These are phyloP conservation scores for Exophiala oligosperma DNA, from an alignment of 2,329 filamentous ascomycete genomes.

Conservation along the genomic window DNA sequence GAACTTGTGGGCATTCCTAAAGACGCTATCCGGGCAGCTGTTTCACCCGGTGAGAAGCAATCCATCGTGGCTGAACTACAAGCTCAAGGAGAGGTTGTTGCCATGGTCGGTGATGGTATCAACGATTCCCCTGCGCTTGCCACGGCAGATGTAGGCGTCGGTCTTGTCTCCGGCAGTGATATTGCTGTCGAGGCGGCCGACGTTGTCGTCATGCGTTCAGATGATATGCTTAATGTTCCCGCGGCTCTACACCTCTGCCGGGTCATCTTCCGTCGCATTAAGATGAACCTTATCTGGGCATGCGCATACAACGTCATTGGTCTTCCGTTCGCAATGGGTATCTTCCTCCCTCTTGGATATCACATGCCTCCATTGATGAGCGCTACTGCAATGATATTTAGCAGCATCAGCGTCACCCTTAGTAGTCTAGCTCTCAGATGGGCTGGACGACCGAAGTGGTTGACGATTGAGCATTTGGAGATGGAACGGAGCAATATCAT, in stretches of 20 bases:
- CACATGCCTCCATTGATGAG: slow-evolving; percentile 87
- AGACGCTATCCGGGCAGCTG: slow-evolving; percentile 78
- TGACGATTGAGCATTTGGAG: slow-evolving; percentile 70
- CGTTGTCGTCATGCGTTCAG: slow-evolving; percentile 90
- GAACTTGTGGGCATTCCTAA: slow-evolving; percentile 75
- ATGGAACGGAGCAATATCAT: slow-evolving; percentile 47
- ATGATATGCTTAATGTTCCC: slow-evolving; percentile 90
- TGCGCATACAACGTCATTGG: slow-evolving; percentile 91
- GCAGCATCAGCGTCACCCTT: slow-evolving; percentile 84
- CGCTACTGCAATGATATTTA: slow-evolving; percentile 89
- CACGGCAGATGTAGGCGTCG: slow-evolving; percentile 89
- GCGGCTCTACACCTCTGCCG: slow-evolving; percentile 78
- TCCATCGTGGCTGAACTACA: slow-evolving; percentile 78
- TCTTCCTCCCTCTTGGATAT: slow-evolving; percentile 86
- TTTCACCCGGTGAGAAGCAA: slow-evolving; percentile 89
- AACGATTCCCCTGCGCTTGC: slow-evolving; percentile 96
- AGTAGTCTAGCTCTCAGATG: slow-evolving; percentile 81
- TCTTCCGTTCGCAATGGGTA: slow-evolving; percentile 92
- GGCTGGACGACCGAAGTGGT: slow-evolving; percentile 83
- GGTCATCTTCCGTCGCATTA: slow-evolving; percentile 88
- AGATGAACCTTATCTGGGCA: slow-evolving; percentile 88
- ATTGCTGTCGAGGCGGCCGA: slow-evolving; percentile 98
- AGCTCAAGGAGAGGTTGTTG: slow-evolving; percentile 71
- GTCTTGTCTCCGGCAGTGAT: slow-evolving; percentile 88
- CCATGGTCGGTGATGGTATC: slow-evolving; percentile 98